These are phyloP conservation scores for Escallonia herrerae DNA, from an alignment of 129 eudicot species.

Conservation along the genomic window DNA sequence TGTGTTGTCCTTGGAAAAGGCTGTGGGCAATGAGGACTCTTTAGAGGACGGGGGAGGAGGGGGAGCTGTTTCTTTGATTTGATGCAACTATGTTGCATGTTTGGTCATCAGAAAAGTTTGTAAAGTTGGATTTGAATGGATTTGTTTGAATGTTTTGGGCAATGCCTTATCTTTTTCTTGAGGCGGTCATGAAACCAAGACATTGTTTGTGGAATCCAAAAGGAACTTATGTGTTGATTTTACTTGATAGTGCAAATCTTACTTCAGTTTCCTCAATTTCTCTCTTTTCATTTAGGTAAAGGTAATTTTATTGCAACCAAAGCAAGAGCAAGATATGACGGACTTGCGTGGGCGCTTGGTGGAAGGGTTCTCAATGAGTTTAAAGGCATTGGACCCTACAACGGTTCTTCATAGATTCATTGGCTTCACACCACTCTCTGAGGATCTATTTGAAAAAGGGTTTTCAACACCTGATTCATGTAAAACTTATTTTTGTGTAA, in stretches of 20 bases:
- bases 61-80: slow-evolving; percentile 11
- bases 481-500: too few relatives aligned
- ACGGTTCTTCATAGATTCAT: too few relatives aligned
- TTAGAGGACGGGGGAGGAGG: not conserved
- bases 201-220: not conserved
- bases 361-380: too few relatives aligned
- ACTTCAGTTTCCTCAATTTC: not conserved
- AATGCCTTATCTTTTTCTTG: slow-evolving; percentile 1
- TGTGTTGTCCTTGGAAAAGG: slow-evolving; percentile 7
- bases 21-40: not conserved
- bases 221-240: not conserved
- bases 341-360: too few relatives aligned
- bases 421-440: too few relatives aligned
- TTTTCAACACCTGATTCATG: too few relatives aligned
- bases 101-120: slow-evolving; percentile 11
- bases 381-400: too few relatives aligned
- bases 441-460: too few relatives aligned
- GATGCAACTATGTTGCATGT: slow-evolving; percentile 24
- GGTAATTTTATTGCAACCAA: too few relatives aligned
- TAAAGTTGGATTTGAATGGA: slow-evolving; percentile 23
- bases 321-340: too few relatives aligned
- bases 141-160: slow-evolving; percentile 27
- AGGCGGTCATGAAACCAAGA: slow-evolving; percentile 3
- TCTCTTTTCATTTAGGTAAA: too few relatives aligned
- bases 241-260: not conserved